Evolutionary conservation across 805 yeast species (phyloP).

Genomic region (Saccharomycopsis selenospora): DNA sequence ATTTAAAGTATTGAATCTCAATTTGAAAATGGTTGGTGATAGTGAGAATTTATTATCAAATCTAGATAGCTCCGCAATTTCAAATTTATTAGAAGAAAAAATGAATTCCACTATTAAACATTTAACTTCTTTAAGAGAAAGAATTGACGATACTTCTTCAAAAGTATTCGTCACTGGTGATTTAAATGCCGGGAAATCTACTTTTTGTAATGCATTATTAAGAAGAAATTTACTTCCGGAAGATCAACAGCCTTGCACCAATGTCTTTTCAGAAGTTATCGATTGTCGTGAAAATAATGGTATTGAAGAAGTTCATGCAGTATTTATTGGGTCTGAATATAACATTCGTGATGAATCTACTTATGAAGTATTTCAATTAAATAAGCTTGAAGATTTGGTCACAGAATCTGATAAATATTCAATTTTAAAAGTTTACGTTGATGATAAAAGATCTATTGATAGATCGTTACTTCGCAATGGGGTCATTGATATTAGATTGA

Average conservation of each 20-base stretch:
- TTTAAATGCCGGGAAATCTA: slow-evolving; percentile 91
- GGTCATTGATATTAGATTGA: slow-evolving; percentile 81
- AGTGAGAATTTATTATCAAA: slow-evolving; percentile 41
- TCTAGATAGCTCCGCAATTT: slow-evolving; percentile 61
- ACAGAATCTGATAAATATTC: slow-evolving; percentile 64
- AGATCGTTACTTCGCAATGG: slow-evolving; percentile 80
- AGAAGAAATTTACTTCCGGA: slow-evolving; percentile 77
- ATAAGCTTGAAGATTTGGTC: slow-evolving; percentile 61
- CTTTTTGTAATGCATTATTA: slow-evolving; percentile 86
- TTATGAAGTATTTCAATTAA: slow-evolving; percentile 47
- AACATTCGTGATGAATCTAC: slow-evolving; percentile 54
- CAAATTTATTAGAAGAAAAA: slow-evolving; percentile 63
- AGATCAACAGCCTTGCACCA: slow-evolving; percentile 97
- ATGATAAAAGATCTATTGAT: slow-evolving; percentile 61
- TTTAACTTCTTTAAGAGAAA: slow-evolving; percentile 59
- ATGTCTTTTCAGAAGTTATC: slow-evolving; percentile 89
- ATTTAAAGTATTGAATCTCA: slow-evolving; percentile 58
- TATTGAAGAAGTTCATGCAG: slow-evolving; percentile 90
- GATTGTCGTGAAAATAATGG: slow-evolving; percentile 73
- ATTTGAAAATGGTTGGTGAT: slow-evolving; percentile 44
- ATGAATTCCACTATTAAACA: slow-evolving; percentile 60
- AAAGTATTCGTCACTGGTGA: slow-evolving; percentile 97
- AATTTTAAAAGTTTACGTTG: slow-evolving; percentile 71
- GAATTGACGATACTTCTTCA: slow-evolving; percentile 87
- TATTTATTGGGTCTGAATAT: slow-evolving; percentile 49